Percentiles rank a stretch among this genome's conserved stretches.
Conservation (phyloP, 768 basidiomycete genomes). For the Hericium rajendrae region DNA sequence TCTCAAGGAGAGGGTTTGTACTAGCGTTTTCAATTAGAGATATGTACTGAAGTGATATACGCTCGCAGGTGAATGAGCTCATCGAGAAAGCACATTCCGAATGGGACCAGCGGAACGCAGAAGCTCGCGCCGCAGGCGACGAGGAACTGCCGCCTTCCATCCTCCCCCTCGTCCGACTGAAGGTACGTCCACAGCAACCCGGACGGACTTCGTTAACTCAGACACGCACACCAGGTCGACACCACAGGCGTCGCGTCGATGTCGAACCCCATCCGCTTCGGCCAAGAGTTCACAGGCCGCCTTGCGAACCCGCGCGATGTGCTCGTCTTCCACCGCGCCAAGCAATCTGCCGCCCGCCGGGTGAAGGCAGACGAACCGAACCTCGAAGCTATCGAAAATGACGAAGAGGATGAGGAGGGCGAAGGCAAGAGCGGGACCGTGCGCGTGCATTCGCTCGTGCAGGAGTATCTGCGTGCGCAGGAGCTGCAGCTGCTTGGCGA, state of each 20-base stretch:
- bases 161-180: conserved; percentile 82
- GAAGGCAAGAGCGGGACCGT: conserved; percentile 51
- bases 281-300: conserved; percentile 84
- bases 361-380: conserved; percentile 70
- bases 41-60: not conserved
- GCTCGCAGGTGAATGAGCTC: conserved; percentile 59
- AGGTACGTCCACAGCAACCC: conserved; percentile 31
- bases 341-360: conserved; percentile 41
- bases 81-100: conserved; percentile 69
- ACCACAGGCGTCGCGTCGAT: conserved; percentile 86
- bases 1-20: conserved; percentile 55
- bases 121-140: conserved; percentile 52
- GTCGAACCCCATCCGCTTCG: conserved; percentile 94
- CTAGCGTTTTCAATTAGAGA: not conserved
- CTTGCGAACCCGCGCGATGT: conserved; percentile 94
- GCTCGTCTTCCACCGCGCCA: conserved; percentile 80
- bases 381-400: conserved; percentile 50
- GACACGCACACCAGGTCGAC: conserved; percentile 50
- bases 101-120: conserved; percentile 68
- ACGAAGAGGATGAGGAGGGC: conserved; percentile 8
- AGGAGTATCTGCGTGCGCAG: conserved; percentile 87
- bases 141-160: conserved; percentile 47
- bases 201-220: not conserved
- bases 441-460: conserved; percentile 80
- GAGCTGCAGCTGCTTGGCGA: conserved; percentile 88